Conservation (phyloP, 2,329 filamentous ascomycete genomes). For the Volutella citrinella region DNA sequence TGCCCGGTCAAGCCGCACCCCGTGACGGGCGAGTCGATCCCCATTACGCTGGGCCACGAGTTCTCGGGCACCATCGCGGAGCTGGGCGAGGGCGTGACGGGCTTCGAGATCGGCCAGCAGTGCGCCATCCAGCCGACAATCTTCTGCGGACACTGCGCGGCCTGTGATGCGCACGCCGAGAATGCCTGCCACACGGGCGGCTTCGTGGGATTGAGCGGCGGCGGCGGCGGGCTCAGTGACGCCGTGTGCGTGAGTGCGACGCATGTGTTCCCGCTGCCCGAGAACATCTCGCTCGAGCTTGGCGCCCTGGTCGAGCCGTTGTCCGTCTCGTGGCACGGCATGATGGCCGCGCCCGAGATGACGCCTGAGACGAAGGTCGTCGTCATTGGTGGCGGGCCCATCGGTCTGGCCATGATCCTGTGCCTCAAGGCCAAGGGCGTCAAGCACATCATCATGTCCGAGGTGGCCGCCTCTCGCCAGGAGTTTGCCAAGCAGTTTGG, state of each 20-base stretch:
- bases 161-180: constrained; percentile 49
- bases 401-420: constrained; percentile 46
- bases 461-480: constrained; percentile 39
- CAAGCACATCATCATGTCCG: constrained; percentile 44
- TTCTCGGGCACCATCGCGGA: constrained; percentile 59
- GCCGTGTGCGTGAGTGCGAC: constrained; percentile 49
- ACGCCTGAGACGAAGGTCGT: constrained; percentile 42
- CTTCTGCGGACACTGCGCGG: constrained; percentile 52
- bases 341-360: constrained; percentile 41
- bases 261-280: constrained; percentile 48
- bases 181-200: constrained; percentile 54
- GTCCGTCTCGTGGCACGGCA: constrained; percentile 43
- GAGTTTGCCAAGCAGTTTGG: constrained; percentile 42
- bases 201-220: constrained; percentile 32
- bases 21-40: constrained; percentile 54
- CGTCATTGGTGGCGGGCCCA: constrained; percentile 48
- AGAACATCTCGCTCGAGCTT: constrained; percentile 47
- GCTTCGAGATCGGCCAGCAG: constrained; percentile 50
- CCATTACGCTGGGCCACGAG: constrained; percentile 63
- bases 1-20: constrained; percentile 52
- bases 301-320: constrained; percentile 52
- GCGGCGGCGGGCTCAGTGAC: constrained; percentile 56
- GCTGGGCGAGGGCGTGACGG: constrained; percentile 48
- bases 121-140: constrained; percentile 61
- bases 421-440: constrained; percentile 45